These are phyloP conservation scores for Daldinia sp. DNA, from an alignment of 2,329 filamentous ascomycete species.

Conservation along the genomic window DNA sequence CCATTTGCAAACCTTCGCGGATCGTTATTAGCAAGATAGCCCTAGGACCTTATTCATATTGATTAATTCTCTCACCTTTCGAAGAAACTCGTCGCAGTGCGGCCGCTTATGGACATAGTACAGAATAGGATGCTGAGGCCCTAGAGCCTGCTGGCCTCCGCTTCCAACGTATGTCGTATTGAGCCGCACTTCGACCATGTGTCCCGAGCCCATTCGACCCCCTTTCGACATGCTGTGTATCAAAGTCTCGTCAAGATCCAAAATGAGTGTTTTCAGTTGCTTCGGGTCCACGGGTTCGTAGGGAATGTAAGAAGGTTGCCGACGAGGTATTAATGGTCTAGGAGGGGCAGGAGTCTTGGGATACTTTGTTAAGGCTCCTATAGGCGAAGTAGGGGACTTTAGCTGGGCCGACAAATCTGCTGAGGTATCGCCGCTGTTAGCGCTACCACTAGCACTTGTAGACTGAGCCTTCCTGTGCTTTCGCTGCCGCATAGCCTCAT, in stretches of 20 bases:
- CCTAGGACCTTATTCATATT: conserved; percentile 6
- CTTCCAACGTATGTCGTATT: conserved; percentile 77
- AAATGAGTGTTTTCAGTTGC: conserved; percentile 90
- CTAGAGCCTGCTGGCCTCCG: conserved; percentile 74
- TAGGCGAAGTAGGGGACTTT: conserved; percentile 92
- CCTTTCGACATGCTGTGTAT: conserved; percentile 99
- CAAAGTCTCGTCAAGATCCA: conserved; percentile 96
- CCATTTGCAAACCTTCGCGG: conserved; percentile 85
- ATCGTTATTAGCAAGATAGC: conserved; percentile 41
- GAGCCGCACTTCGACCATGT: conserved; percentile 98
- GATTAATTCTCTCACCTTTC: conserved; percentile 68
- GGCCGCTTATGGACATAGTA: conserved; percentile 99
- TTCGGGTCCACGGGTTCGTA: conserved; percentile 65
- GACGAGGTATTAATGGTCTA: conserved; percentile 86
- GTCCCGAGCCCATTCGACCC: conserved; percentile 92
- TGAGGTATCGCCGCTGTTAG: conserved; percentile 53
- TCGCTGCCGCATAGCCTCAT: conserved; percentile 78
- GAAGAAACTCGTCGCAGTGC: conserved; percentile 95
- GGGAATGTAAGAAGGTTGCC: conserved; percentile 88
- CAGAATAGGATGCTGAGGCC: conserved; percentile 93
- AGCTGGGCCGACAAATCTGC: conserved; percentile 79
- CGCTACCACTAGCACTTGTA: conserved; percentile 58
- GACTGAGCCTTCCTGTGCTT: conserved; percentile 75
- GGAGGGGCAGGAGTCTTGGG: conserved; percentile 91
- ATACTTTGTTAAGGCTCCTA: conserved; percentile 84